These are phyloP conservation scores for Striga asiatica DNA, from an alignment of 257 asterid species.

Conservation along the genomic window DNA sequence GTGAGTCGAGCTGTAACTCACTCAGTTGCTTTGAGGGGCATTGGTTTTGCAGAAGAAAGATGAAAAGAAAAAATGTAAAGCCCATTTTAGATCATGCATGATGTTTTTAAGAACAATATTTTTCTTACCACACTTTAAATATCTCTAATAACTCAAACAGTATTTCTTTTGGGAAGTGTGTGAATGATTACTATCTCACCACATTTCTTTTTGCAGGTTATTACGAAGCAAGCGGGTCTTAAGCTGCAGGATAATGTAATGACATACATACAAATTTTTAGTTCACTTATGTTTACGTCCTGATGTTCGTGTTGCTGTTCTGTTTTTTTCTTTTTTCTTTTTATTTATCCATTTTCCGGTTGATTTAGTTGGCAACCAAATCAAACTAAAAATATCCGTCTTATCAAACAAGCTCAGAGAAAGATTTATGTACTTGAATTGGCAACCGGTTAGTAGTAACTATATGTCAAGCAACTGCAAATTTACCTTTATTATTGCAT, in stretches of 20 bases:
- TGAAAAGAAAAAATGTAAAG: no score
- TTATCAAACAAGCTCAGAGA: background rate
- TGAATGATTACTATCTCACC: no score
- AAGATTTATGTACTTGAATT: background rate
- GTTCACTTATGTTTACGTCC: no score
- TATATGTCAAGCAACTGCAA: background rate
- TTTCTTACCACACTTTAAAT: background rate
- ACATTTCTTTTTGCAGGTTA: constrained; percentile 47
- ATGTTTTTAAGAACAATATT: background rate
- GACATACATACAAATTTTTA: background rate
- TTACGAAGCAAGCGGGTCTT: constrained; percentile 88
- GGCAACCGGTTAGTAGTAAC: background rate
- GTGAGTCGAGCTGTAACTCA: constrained; percentile 10
- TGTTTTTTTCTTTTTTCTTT: background rate
- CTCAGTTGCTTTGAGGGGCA: no score
- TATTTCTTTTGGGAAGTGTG: no score
- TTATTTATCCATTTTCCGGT: no score
- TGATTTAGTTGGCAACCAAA: background rate
- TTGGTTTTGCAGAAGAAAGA: no score
- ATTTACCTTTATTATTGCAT: background rate
- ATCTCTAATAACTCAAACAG: background rate
- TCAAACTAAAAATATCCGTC: constrained; percentile 9
- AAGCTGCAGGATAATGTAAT: constrained; percentile 87
- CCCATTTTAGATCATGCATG: background rate
- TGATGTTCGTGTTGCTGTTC: background rate